Base-by-base conservation (phyloP, 2,329 filamentous ascomycete species). In the Fonsecaea pedrosoi region DNA sequence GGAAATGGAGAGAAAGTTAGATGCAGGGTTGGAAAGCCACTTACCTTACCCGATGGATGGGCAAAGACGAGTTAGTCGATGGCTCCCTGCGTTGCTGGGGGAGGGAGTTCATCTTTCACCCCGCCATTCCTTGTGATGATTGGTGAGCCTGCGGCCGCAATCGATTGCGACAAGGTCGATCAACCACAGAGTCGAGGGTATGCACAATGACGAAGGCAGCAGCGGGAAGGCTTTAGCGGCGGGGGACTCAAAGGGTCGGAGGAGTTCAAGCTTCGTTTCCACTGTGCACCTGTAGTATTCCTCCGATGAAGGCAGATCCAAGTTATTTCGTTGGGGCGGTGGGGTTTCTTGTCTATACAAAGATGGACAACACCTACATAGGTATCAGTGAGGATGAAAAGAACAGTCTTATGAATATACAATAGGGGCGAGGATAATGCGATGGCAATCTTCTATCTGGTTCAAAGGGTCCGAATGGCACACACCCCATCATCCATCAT, bases 201-300 rank as follows among this genome's bases (percentile, higher is more conserved):
- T 69, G 68, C 68, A 67, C 65, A 50, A 67, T 70, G 68, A 70
- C 68, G 68, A 56, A 54, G 55, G 60, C 54, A 32, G 50, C 37
- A 54, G 53, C 56, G 25, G 45, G 18, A 50, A 8, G 25, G 21
- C 45, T 50, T 10, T 50, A 50, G 45, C 18, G 58, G 56, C 45
- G 45, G 45, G 21, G 13, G 12, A 13, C 10, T 48, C 32, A 9
- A 60, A 48, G 38, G n/a, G 30, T 54, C 40, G 30, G 54, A 38
- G 13, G n/a, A 38, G 21, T 21, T 57, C 54, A 57, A 57, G 54
- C 54, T 45, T 40, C 4, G 2, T 48, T 13, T 32, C 30, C 30
- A 50, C 32, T 35, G 55, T 35, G 45, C 45, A 25, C 18, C 45
- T 54, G 2, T 55, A 25, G n/a, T 9, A 25, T n/a, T 48, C 38